A percentile compares a stretch with the other conserved stretches of the same genome.
Evolutionary conservation across 257 asterid genomes (phyloP).

Genomic region (Przewalskia tangutica): DNA sequence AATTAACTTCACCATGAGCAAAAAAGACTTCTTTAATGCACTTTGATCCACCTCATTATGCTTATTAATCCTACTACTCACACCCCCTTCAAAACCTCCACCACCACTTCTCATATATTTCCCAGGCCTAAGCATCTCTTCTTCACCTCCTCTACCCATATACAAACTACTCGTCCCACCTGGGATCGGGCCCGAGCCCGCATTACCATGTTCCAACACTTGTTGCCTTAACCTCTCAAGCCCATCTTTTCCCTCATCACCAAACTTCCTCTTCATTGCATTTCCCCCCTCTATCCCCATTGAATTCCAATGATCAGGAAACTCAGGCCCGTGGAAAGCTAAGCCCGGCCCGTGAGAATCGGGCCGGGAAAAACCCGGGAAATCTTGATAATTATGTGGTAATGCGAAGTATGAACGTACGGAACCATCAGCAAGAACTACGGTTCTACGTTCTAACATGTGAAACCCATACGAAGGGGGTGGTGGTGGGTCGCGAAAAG

Average conservation of each 20-base stretch:
- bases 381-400: conserved; percentile 68
- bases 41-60: conserved; percentile 12
- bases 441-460: conserved; percentile 79
- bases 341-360: conserved; percentile 31
- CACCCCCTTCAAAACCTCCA: neutral
- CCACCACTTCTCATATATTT: conserved; percentile 36
- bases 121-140: conserved; percentile 43
- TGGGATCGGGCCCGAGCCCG: conserved; percentile 16
- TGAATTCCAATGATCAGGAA: conserved; percentile 29
- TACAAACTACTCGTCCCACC: conserved; percentile 36
- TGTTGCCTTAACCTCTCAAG: conserved; percentile 86
- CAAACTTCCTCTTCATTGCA: conserved; percentile 61
- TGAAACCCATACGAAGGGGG: conserved; percentile 86
- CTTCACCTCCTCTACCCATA: conserved; percentile 39
- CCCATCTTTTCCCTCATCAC: conserved; percentile 64
- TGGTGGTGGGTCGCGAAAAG: conserved; percentile 70
- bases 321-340: too few relatives aligned
- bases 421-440: conserved; percentile 73
- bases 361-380: conserved; percentile 33
- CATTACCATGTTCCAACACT: conserved; percentile 79
- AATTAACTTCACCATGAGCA: neutral
- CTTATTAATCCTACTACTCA: neutral
- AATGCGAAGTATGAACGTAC: conserved; percentile 78
- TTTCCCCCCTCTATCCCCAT: conserved; percentile 11
- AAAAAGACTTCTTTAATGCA: conserved; percentile 10